Percentiles rank a stretch among this genome's conserved stretches.
These are phyloP conservation scores for Meredithiella fracta DNA, from an alignment of 2,329 filamentous ascomycete genomes.

Conservation along the genomic window DNA sequence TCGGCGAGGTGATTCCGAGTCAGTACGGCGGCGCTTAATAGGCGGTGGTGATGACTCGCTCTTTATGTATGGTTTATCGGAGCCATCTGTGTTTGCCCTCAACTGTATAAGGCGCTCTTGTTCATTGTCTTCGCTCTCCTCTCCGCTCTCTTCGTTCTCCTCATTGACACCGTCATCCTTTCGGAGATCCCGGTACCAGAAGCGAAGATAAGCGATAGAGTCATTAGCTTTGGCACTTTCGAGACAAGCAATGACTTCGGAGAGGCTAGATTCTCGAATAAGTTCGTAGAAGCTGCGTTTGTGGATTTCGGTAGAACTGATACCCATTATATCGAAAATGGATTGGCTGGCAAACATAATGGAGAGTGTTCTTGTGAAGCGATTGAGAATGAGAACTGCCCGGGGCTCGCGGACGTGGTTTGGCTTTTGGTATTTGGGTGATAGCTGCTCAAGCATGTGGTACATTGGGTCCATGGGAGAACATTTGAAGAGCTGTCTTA, in stretches of 20 bases:
- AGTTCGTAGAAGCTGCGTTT: conserved; percentile 77
- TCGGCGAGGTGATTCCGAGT: background rate
- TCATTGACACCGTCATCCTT: conserved; percentile 29
- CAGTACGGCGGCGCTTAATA: conserved; percentile 7
- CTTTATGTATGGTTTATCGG: background rate
- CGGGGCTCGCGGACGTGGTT: conserved; percentile 57
- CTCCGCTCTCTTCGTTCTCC: conserved; percentile 27
- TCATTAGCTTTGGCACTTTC: conserved; percentile 82
- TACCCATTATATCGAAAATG: conserved; percentile 57
- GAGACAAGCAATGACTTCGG: conserved; percentile 60
- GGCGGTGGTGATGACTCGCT: conserved; percentile 7
- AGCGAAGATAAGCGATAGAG: conserved; percentile 77
- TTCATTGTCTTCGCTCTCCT: conserved; percentile 18
- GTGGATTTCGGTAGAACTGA: conserved; percentile 50
- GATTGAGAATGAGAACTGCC: conserved; percentile 70
- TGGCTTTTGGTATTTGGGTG: conserved; percentile 56
- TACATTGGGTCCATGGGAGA: conserved; percentile 72
- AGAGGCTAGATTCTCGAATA: conserved; percentile 60
- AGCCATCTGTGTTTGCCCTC: background rate
- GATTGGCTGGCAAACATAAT: conserved; percentile 78
- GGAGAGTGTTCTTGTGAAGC: conserved; percentile 66
- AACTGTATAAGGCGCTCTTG: background rate
- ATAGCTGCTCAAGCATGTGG: conserved; percentile 76
- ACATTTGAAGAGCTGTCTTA: conserved; percentile 64
- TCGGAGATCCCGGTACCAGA: conserved; percentile 61